A percentile compares a stretch with the other conserved stretches of the same genome.
Conservation (phyloP, 2,329 filamentous ascomycete species). For the Pyricularia grisea region DNA sequence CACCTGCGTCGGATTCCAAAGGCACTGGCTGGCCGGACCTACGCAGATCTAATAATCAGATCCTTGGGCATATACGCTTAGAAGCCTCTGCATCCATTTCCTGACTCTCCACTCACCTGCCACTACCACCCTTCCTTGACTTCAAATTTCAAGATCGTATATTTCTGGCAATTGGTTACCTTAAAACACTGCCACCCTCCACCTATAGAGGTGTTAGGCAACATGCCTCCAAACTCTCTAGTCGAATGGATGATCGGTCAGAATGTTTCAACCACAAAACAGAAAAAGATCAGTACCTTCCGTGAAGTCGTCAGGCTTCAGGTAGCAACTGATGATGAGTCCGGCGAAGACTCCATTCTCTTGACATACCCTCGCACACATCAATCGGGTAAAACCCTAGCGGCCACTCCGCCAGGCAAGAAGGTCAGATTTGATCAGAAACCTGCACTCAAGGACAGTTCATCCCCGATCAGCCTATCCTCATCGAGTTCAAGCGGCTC, state of each 20-base stretch:
- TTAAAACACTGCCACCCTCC: not conserved
- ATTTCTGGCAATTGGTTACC: not conserved
- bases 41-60: not conserved
- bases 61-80: not conserved
- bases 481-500: conserved; percentile 7
- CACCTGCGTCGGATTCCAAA: not conserved
- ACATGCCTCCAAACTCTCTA: conserved; percentile 28
- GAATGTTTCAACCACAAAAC: conserved; percentile 17
- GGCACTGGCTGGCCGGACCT: not conserved
- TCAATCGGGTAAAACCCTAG: not conserved
- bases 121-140: not conserved
- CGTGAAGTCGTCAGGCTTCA: conserved; percentile 25
- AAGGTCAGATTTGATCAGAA: conserved; percentile 34
- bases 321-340: conserved; percentile 41
- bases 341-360: conserved; percentile 35
- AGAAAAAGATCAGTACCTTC: conserved; percentile 4
- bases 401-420: conserved; percentile 17
- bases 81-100: not conserved
- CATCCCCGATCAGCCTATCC: conserved; percentile 11
- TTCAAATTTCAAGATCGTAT: not conserved
- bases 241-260: conserved; percentile 29
- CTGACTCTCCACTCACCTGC: not conserved
- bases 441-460: conserved; percentile 25
- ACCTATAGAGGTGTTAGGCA: not conserved
- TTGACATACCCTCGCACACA: conserved; percentile 35